These are phyloP conservation scores for Scutellaria barbata DNA, from an alignment of 257 asterid species.

Conservation along the genomic window DNA sequence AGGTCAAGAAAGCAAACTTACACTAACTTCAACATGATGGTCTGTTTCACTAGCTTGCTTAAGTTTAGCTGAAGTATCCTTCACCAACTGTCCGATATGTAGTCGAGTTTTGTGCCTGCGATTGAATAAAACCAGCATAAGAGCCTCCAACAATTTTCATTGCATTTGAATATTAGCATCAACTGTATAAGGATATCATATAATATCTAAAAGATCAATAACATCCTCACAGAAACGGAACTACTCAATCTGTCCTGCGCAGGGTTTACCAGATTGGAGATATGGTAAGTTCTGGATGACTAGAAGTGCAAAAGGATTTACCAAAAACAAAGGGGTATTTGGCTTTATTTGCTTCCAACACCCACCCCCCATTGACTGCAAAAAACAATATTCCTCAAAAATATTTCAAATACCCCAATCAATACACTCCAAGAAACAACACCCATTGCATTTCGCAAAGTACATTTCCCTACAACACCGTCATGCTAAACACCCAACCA, in stretches of 20 bases:
- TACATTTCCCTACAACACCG: background rate
- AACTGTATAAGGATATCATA: background rate
- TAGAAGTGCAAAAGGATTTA: background rate
- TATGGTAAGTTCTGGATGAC: background rate
- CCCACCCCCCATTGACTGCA: too few relatives aligned
- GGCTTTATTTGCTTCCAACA: background rate
- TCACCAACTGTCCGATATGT: slow-evolving; percentile 86
- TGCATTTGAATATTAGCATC: slow-evolving; percentile 7
- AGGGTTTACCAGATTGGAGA: too few relatives aligned
- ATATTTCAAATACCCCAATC: background rate
- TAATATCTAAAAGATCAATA: background rate
- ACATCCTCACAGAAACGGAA: too few relatives aligned
- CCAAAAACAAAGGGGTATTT: background rate
- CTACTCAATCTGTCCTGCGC: too few relatives aligned
- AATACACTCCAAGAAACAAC: background rate
- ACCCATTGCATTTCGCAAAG: background rate
- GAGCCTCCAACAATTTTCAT: background rate
- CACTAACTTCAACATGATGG: slow-evolving; percentile 75
- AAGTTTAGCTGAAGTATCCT: slow-evolving; percentile 94
- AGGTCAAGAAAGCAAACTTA: slow-evolving; percentile 42
- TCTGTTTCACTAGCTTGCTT: slow-evolving; percentile 94
- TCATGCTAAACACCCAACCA: background rate
- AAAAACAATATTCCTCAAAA: background rate
- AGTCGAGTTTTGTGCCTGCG: slow-evolving; percentile 85
- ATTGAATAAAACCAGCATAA: slow-evolving; percentile 30